A percentile compares a stretch with the other conserved stretches of the same genome.
These are phyloP conservation scores for Cyclospora cayetanensis DNA, from an alignment of 169 alveolate species.

Conservation along the genomic window DNA sequence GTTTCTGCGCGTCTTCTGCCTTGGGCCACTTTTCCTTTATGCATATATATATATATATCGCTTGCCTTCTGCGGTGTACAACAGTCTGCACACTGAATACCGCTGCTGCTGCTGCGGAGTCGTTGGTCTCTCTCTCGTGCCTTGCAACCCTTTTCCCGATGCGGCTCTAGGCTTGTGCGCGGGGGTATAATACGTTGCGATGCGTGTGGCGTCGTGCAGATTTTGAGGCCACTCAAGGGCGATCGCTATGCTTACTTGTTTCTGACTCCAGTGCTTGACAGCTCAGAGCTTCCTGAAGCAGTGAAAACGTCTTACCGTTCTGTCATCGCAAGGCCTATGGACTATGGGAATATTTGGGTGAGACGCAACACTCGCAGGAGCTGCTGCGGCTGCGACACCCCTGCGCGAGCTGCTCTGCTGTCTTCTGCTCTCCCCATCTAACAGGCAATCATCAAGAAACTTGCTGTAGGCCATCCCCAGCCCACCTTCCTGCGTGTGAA, in stretches of 20 bases:
- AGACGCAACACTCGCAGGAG: neutral
- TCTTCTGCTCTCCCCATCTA: neutral
- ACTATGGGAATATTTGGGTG: slow-evolving; percentile 72
- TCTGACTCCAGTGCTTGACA: slow-evolving; percentile 51
- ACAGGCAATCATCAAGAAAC: too few species aligned
- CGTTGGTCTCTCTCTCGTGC: too few species aligned
- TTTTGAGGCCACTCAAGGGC: slow-evolving; percentile 67
- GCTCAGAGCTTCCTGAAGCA: slow-evolving; percentile 70
- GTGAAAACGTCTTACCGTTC: slow-evolving; percentile 56
- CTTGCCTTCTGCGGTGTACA: too few species aligned
- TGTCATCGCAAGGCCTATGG: slow-evolving; percentile 68
- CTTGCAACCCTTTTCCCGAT: too few species aligned
- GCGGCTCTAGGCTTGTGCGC: too few species aligned
- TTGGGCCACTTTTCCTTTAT: neutral
- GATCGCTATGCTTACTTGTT: slow-evolving; percentile 69
- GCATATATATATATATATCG: neutral
- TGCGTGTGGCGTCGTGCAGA: too few species aligned
- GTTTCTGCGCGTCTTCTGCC: neutral
- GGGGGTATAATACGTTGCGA: too few species aligned
- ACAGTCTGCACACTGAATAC: neutral
- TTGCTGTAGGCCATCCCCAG: too few species aligned
- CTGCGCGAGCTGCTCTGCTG: neutral
- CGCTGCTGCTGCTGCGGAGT: slow-evolving; percentile 55
- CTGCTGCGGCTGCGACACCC: neutral
- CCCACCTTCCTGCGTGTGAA: too few species aligned